Base-by-base conservation (phyloP, 805 yeast species). In the Lipomyces starkeyi region DNA sequence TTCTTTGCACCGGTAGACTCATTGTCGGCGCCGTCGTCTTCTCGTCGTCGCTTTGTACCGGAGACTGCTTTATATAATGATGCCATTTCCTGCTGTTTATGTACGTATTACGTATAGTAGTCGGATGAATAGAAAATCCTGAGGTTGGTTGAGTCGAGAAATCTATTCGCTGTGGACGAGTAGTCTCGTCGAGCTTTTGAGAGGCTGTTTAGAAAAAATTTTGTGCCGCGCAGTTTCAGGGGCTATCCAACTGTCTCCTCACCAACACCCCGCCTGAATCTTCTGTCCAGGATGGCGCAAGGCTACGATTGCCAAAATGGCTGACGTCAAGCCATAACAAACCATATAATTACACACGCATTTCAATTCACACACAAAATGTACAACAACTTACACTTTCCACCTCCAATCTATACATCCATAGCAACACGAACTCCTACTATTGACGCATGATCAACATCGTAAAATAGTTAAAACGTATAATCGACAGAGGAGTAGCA, bases 61-160 rank as follows among this genome's bases (percentile, higher is more conserved):
- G 80, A 76, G 25, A 91, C 79, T 2, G 91, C 90, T 74, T 89
- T 90, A 80, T 85, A 88, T 53, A 90, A 84, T 13, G 93, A 86
- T 20, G 93, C 88, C 94, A 90, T 90, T 25, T 14, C 49, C 49
- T n/a, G 49, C 2, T 17, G n/a, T 17, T 43, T 43, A 43, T 43
- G 40, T 35, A 35, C 3, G 29, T 27, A 35, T 37, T 37, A 37
- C 1, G 17, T 14, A 37, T 4, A 37, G 49, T 7, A 8, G 6
- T 17, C 22, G 49, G n/a, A 6, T 43, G 8, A 43, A 17, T n/a
- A 5, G n/a, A n/a, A n/a, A 2, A 4, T 5, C 20, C 49, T 43
- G 20, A 17, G 8, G 22, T 43, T 5, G 8, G 2, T n/a, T 17
- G 49, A 4, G 22, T 6, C 8, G 3, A 17, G 9, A 7, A 17